Conservation (phyloP, 805 yeast species). For the Nakazawaea wickerhamii region DNA sequence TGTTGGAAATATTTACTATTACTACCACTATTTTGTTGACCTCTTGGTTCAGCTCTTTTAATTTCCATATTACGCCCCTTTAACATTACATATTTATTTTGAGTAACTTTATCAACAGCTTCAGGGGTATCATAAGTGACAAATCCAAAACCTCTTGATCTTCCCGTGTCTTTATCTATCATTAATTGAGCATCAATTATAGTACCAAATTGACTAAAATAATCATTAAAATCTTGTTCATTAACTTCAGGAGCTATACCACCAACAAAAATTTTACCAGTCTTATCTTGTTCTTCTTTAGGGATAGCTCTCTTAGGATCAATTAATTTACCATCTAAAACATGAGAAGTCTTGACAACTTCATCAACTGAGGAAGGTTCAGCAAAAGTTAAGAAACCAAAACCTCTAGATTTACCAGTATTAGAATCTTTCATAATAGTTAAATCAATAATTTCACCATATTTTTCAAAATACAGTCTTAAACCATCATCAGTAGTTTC, state of each 20-base stretch:
- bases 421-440: conserved; percentile 88
- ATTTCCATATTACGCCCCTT: conserved; percentile 85
- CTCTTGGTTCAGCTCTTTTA: conserved; percentile 79
- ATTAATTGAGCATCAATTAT: conserved; percentile 94
- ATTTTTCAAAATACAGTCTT: conserved; percentile 76
- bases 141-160: conserved; percentile 96
- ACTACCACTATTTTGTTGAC: conserved; percentile 38
- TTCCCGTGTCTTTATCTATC: conserved; percentile 96
- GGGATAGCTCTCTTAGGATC: conserved; percentile 98
- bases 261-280: conserved; percentile 96
- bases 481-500: conserved; percentile 90
- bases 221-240: conserved; percentile 81
- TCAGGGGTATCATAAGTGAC: conserved; percentile 92
- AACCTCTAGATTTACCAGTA: conserved; percentile 90
- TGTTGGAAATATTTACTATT: conserved; percentile 16
- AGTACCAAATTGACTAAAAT: conserved; percentile 77
- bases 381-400: conserved; percentile 86
- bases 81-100: conserved; percentile 72
- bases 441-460: conserved; percentile 82
- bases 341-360: conserved; percentile 81
- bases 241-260: conserved; percentile 93
- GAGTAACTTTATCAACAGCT: conserved; percentile 86
- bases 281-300: conserved; percentile 92
- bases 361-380: conserved; percentile 79
- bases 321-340: conserved; percentile 90